A percentile compares a stretch with the other conserved stretches of the same genome.
These are phyloP conservation scores for Acanthochlamys bracteata DNA, from an alignment of 106 monocot species.

Conservation along the genomic window DNA sequence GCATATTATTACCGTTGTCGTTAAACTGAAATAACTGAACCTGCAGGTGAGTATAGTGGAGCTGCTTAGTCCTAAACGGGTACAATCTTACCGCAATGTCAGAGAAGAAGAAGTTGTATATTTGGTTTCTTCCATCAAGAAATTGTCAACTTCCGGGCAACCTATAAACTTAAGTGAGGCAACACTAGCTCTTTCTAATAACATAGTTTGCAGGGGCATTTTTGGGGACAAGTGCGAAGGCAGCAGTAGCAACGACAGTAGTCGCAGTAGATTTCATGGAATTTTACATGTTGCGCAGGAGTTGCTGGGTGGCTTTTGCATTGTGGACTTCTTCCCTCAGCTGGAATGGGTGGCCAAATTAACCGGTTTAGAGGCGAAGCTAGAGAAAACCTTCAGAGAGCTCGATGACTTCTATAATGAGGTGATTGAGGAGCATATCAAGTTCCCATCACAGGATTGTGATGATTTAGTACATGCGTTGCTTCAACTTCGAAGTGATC, in stretches of 20 bases:
- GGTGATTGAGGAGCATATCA: constrained; percentile 8
- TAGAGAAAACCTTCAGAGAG: constrained; percentile 9
- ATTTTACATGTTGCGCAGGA: constrained; percentile 4
- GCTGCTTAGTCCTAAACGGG: constrained; percentile 5
- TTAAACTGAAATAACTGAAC: neutral
- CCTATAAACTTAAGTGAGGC: constrained; percentile 28
- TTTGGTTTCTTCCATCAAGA: constrained; percentile 1
- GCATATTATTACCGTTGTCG: no score
- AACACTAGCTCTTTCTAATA: constrained; percentile 8
- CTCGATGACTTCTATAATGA: constrained; percentile 17
- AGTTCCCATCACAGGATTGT: neutral
- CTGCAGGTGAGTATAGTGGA: neutral
- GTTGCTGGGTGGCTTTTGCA: constrained; percentile 13
- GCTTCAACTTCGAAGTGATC: neutral
- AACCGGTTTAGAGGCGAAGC: constrained; percentile 9
- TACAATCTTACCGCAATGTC: neutral
- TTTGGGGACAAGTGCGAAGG: constrained; percentile 11
- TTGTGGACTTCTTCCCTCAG: constrained; percentile 24
- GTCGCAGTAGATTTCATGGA: constrained; percentile 11
- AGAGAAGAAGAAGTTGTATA: constrained; percentile 10
- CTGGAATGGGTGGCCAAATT: constrained; percentile 13
- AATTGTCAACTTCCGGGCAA: neutral
- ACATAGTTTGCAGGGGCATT: constrained; percentile 1
- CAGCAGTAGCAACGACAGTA: constrained; percentile 3
- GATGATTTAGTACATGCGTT: constrained; percentile 15